phyloP scores from a whole-genome alignment of 1,139 yeast genomes.

The Schwanniomyces etchellsii region DNA sequence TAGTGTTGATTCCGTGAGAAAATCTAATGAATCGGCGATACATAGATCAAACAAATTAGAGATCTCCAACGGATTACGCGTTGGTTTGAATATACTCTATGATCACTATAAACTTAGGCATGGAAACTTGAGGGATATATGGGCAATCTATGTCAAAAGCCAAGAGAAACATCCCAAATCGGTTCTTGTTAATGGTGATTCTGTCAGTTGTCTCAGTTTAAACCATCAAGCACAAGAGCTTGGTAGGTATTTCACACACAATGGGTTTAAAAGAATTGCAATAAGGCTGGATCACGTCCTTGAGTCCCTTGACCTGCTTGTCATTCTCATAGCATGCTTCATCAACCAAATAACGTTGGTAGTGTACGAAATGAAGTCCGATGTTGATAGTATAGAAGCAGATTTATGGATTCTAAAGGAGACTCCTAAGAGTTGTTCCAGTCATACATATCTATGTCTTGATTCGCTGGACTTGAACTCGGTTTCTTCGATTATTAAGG shows the following conservation, averaged over 20 bases:
- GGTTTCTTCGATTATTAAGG: slow-evolving; percentile 2
- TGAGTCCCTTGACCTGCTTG: slow-evolving; percentile 14
- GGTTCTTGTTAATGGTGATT: slow-evolving; percentile 13
- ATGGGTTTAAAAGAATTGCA: slow-evolving; percentile 12
- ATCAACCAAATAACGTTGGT: slow-evolving; percentile 19
- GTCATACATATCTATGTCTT: slow-evolving; percentile 2
- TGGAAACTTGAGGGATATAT: slow-evolving; percentile 64
- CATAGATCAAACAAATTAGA: slow-evolving; percentile 63
- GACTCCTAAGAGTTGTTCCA: neutral
- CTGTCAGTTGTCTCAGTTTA: slow-evolving; percentile 14
- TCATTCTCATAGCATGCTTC: slow-evolving; percentile 24
- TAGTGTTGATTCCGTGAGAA: slow-evolving; percentile 49
- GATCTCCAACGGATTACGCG: slow-evolving; percentile 53
- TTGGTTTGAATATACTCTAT: slow-evolving; percentile 60
- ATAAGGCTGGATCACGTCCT: slow-evolving; percentile 14
- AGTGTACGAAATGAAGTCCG: slow-evolving; percentile 13
- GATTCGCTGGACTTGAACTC: slow-evolving; percentile 3
- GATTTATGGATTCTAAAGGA: slow-evolving; percentile 7
- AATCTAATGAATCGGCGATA: slow-evolving; percentile 54
- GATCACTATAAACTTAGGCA: slow-evolving; percentile 59
- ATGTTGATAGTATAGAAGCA: slow-evolving; percentile 7
- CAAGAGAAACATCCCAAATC: slow-evolving; percentile 11
- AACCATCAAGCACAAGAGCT: slow-evolving; percentile 20
- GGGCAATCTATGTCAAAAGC: slow-evolving; percentile 37
- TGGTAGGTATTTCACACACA: slow-evolving; percentile 10